Conservation (phyloP, 257 asterid genomes). For the Avicennia marina region DNA sequence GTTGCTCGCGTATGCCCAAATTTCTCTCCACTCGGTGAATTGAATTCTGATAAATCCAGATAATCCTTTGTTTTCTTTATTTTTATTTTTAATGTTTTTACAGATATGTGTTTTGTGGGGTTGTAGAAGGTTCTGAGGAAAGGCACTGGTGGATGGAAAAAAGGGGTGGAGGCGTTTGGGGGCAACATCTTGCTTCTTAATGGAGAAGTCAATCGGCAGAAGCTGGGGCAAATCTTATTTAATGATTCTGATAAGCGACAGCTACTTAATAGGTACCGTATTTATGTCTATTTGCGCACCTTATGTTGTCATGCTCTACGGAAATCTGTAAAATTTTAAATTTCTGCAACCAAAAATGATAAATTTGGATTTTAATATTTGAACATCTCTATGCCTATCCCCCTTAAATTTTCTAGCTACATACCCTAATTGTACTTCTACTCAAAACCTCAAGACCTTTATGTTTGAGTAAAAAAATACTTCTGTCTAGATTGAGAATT, state of each 20-base stretch:
- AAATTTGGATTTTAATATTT: too few relatives aligned
- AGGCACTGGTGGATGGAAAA: conserved; percentile 89
- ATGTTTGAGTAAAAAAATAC: too few relatives aligned
- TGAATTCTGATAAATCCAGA: background rate
- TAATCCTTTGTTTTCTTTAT: background rate
- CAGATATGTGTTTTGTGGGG: conserved; percentile 11
- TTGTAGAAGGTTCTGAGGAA: conserved; percentile 63
- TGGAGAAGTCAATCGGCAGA: conserved; percentile 86
- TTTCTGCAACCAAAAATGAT: too few relatives aligned
- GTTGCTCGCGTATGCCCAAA: conserved; percentile 71
- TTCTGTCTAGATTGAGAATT: background rate
- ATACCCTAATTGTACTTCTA: too few relatives aligned
- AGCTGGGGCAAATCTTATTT: conserved; percentile 79
- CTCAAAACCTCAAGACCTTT: too few relatives aligned
- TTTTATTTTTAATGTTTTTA: background rate
- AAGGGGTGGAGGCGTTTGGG: conserved; percentile 78
- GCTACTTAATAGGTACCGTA: conserved; percentile 70
- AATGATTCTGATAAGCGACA: conserved; percentile 70
- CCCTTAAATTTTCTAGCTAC: too few relatives aligned
- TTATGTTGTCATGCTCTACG: too few relatives aligned
- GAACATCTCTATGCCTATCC: too few relatives aligned
- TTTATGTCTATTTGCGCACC: too few relatives aligned
- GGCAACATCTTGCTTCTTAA: conserved; percentile 57
- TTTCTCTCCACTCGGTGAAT: conserved; percentile 4
- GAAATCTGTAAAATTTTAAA: too few relatives aligned